Base-by-base conservation (phyloP, 139 green algal species). In the Picochlorum sp. region DNA sequence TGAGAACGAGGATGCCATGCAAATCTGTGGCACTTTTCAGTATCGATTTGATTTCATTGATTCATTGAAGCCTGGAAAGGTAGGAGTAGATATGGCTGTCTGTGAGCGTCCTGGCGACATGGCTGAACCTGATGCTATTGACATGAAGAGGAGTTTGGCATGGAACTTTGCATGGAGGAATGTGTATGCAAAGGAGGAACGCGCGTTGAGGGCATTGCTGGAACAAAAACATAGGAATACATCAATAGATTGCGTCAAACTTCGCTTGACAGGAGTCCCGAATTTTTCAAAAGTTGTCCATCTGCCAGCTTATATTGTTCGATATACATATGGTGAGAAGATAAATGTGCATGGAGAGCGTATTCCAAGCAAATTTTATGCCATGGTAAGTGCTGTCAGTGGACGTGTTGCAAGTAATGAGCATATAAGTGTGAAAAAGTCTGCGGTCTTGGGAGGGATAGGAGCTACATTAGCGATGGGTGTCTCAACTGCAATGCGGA, bases 91-190 rank as follows among this genome's bases (percentile, higher is more conserved):
- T 41, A 11, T 41, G 34, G 2, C 34, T 41, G 34, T 41, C 34
- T 41, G 34, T 41, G 34, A 41, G 34, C 7, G 34, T 11, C 8
- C 34, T 11, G 34, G 8, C 8, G 34, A 41, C 34, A 41, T 41
- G 7, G 34, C 34, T 41, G 34, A 11, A 11, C 8, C 34, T 41
- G 34, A 3, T 54, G 18, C 11, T 26, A 21, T 54, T 6, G n/a
- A 20, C 47, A 54, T 54, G 47, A 20, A 20, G n/a, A 54, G 47
- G n/a, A 9, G n/a, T 21, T 26, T 54, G n/a, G 47, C 47, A 54
- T 54, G 47, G 47, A 54, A 54, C 47, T 54, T 54, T 26, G 47
- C n/a, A 21, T 54, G 47, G 16, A 18, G 47, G n/a, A 54, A 54
- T 20, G 47, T 21, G 18, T 21, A 26, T 26, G n/a, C 18, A 54